These are phyloP conservation scores for Rutstroemia sp. DNA, from an alignment of 2,329 filamentous ascomycete genomes.

Conservation along the genomic window DNA sequence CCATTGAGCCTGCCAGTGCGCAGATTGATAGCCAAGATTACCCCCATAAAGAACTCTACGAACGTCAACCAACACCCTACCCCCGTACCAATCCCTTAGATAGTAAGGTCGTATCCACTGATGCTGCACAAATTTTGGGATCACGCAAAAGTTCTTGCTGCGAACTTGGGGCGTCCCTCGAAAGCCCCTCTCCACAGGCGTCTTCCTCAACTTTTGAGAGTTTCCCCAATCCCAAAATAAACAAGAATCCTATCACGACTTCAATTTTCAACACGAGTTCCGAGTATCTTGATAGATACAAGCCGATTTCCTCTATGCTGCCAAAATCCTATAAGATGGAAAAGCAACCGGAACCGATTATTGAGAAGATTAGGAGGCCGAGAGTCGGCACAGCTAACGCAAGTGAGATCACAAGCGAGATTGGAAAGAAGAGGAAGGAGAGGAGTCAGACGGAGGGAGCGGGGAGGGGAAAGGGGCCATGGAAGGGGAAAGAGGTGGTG, in stretches of 20 bases:
- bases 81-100: slow-evolving; percentile 8
- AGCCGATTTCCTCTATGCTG: background rate
- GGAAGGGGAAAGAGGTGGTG: background rate
- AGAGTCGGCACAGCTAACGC: slow-evolving; percentile 6
- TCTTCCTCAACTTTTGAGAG: slow-evolving; percentile 2
- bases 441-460: background rate
- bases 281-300: slow-evolving; percentile 5
- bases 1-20: slow-evolving; percentile 2
- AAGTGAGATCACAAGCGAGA: background rate
- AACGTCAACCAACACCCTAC: slow-evolving; percentile 14
- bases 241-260: background rate
- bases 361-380: slow-evolving; percentile 21
- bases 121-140: background rate
- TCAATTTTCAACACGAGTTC: background rate
- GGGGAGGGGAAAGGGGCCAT: background rate
- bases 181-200: background rate
- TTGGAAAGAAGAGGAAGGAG: slow-evolving; percentile 4
- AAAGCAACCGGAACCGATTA: slow-evolving; percentile 12
- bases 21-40: slow-evolving; percentile 5
- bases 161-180: background rate
- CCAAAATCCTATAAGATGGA: background rate
- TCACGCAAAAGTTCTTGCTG: background rate
- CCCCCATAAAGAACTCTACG: slow-evolving; percentile 1
- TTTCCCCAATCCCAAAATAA: slow-evolving; percentile 1
- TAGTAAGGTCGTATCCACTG: background rate